phyloP scores from a whole-genome alignment of 768 basidiomycete species.

The Leccinum subgranulosum region DNA sequence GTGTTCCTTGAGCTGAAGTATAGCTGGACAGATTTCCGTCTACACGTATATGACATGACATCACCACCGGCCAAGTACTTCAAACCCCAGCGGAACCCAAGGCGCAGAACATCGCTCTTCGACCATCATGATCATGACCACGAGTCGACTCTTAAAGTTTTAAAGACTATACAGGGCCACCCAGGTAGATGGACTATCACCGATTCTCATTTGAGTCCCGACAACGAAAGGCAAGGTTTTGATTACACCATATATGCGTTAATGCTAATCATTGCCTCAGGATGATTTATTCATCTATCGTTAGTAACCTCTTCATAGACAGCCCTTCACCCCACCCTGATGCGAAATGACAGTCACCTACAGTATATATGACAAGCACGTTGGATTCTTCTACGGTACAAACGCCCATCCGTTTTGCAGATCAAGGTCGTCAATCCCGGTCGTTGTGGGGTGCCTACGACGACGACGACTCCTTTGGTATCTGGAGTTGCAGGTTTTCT shows the following conservation, averaged over 20 bases:
- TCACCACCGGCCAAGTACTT: slow-evolving; percentile 37
- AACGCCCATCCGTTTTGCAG: slow-evolving; percentile 58
- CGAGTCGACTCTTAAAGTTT: slow-evolving; percentile 44
- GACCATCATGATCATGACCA: slow-evolving; percentile 40
- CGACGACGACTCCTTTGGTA: slow-evolving; percentile 56
- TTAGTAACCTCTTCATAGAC: slow-evolving; percentile 22
- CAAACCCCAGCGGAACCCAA: slow-evolving; percentile 12
- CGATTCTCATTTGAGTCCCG: slow-evolving; percentile 85
- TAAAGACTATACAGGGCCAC: slow-evolving; percentile 70
- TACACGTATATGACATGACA: slow-evolving; percentile 84
- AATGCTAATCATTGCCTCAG: slow-evolving; percentile 36
- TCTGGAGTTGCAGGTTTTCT: slow-evolving; percentile 95
- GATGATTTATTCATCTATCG: slow-evolving; percentile 92
- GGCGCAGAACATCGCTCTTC: slow-evolving; percentile 15
- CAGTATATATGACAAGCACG: slow-evolving; percentile 72
- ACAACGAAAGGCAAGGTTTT: slow-evolving; percentile 70
- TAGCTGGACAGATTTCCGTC: slow-evolving; percentile 64
- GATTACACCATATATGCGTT: slow-evolving; percentile 47
- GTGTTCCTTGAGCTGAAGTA: not conserved
- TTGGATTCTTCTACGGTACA: slow-evolving; percentile 59
- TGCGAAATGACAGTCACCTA: slow-evolving; percentile 51
- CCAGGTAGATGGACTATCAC: slow-evolving; percentile 92
- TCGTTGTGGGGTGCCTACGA: slow-evolving; percentile 33
- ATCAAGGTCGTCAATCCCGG: slow-evolving; percentile 39
- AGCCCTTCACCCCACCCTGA: not conserved